phyloP scores from a whole-genome alignment of 768 basidiomycete species.

The Naganishia antarctica region DNA sequence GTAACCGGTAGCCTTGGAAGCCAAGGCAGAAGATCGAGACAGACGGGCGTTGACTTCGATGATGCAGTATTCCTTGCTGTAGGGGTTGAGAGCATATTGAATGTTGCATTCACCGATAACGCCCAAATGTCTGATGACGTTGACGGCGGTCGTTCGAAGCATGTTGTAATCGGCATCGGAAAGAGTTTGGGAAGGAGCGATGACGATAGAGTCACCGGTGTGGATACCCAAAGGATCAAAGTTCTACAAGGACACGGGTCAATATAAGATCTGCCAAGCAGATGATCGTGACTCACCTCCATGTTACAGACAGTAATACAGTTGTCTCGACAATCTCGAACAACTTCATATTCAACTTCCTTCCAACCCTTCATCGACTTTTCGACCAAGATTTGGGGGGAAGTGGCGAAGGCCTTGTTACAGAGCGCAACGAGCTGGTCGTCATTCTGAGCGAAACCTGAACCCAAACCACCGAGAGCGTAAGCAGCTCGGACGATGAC shows the following conservation, averaged over 20 bases:
- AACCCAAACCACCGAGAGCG: slow-evolving; percentile 90
- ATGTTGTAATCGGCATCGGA: slow-evolving; percentile 99
- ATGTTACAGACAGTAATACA: slow-evolving; percentile 99
- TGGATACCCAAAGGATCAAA: slow-evolving; percentile 98
- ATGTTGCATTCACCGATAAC: slow-evolving; percentile 99
- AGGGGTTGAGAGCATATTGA: slow-evolving; percentile 93
- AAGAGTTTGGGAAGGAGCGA: slow-evolving; percentile 94
- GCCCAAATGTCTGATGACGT: slow-evolving; percentile 96
- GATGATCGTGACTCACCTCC: slow-evolving; percentile 66
- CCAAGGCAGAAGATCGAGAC: slow-evolving; percentile 92
- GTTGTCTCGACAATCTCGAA: slow-evolving; percentile 93
- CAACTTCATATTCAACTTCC: slow-evolving; percentile 99
- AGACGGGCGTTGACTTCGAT: slow-evolving; percentile 99
- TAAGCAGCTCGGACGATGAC: slow-evolving; percentile 96
- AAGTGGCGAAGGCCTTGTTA: slow-evolving; percentile 91
- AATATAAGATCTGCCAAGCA: neutral
- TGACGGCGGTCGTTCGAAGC: slow-evolving; percentile 95
- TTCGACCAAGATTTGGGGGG: slow-evolving; percentile 97
- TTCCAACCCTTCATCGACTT: slow-evolving; percentile 99
- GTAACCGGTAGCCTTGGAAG: slow-evolving; percentile 97
- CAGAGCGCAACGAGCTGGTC: slow-evolving; percentile 81
- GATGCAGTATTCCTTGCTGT: slow-evolving; percentile 94
- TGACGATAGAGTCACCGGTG: slow-evolving; percentile 96
- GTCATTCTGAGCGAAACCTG: slow-evolving; percentile 93
- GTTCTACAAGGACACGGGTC: slow-evolving; percentile 59